phyloP scores from a whole-genome alignment of 805 yeast genomes.

The Metschnikowia baotianmanensis region DNA sequence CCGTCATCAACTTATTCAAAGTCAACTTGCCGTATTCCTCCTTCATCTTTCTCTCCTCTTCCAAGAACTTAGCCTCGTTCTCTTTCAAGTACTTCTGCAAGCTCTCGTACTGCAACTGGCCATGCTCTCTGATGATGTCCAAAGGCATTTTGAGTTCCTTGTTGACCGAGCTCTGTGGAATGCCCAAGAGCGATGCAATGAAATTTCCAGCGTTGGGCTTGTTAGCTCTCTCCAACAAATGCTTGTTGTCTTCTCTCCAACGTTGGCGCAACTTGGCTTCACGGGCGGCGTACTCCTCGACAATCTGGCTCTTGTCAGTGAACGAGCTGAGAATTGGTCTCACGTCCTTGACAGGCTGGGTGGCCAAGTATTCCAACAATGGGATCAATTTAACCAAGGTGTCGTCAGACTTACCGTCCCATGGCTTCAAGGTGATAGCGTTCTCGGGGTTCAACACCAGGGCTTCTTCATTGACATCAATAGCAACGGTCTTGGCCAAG shows the following conservation, averaged over 20 bases:
- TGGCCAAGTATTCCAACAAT: constrained; percentile 89
- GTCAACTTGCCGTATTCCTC: constrained; percentile 81
- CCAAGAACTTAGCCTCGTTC: constrained; percentile 64
- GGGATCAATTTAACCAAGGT: constrained; percentile 79
- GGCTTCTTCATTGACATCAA: constrained; percentile 75
- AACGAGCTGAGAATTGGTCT: constrained; percentile 82
- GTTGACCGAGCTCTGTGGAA: constrained; percentile 45
- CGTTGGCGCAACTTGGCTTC: constrained; percentile 71
- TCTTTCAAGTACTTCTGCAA: constrained; percentile 64
- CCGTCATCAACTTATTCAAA: constrained; percentile 78
- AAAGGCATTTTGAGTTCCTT: constrained; percentile 72
- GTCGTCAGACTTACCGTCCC: constrained; percentile 88
- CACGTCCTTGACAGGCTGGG: constrained; percentile 81
- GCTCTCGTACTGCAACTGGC: constrained; percentile 81
- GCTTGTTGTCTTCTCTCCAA: constrained; percentile 55
- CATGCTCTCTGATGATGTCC: constrained; percentile 87
- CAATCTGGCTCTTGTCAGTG: constrained; percentile 60
- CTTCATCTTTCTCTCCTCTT: constrained; percentile 83
- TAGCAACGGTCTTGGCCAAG: constrained; percentile 69
- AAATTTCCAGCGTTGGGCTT: constrained; percentile 48
- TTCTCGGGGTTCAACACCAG: constrained; percentile 88
- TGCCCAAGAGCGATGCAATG: constrained; percentile 63
- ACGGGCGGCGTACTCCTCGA: constrained; percentile 77
- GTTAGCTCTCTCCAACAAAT: constrained; percentile 29
- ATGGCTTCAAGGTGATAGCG: constrained; percentile 78